Conservation (phyloP, 768 basidiomycete species). For the Termitomyces titanicus region DNA sequence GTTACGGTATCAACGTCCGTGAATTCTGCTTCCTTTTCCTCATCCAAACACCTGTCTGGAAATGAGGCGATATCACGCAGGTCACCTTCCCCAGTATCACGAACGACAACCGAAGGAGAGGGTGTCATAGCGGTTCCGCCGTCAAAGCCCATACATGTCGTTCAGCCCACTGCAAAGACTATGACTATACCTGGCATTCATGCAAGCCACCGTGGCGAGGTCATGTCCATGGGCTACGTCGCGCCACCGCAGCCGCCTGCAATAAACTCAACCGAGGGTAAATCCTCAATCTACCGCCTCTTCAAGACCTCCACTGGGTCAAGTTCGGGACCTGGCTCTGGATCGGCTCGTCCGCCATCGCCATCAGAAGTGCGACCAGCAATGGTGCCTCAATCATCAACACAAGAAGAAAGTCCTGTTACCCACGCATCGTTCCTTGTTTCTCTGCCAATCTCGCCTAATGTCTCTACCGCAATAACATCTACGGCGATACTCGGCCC, state of each 20-base stretch:
- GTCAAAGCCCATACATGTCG: conserved; percentile 51
- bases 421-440: not conserved
- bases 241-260: conserved; percentile 38
- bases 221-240: conserved; percentile 81
- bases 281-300: conserved; percentile 65
- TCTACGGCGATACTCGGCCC: not conserved
- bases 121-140: conserved; percentile 23
- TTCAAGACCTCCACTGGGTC: conserved; percentile 55
- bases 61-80: conserved; percentile 13
- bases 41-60: conserved; percentile 15
- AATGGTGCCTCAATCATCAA: no score
- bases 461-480: not conserved
- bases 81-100: conserved; percentile 33
- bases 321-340: conserved; percentile 5
- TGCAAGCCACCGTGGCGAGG: conserved; percentile 77
- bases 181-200: conserved; percentile 91
- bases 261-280: conserved; percentile 29
- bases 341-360: no score
- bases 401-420: conserved; percentile 8
- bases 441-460: no score
- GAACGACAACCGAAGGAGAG: conserved; percentile 28
- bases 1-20: conserved; percentile 12
- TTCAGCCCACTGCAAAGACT: conserved; percentile 73
- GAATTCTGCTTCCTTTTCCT: conserved; percentile 18
- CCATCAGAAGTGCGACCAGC: no score